Evolutionary conservation across 176 grass and related monocot genomes (phyloP), one percentile per base, ranked within the genome.

Genomic region (Carex cristatella): DNA sequence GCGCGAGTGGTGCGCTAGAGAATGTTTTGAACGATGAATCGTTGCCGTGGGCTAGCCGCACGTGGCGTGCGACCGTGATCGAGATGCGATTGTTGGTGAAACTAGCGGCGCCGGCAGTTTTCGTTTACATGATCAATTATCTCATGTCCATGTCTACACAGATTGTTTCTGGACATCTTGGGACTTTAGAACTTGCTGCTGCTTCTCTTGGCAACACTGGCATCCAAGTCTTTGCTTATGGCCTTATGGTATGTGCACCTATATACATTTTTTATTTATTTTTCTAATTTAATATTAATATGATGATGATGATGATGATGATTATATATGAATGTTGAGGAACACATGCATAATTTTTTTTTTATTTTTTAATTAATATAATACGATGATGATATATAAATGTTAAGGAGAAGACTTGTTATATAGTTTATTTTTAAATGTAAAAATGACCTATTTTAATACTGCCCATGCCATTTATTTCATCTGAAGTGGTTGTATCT

Each of bases 51-150:
- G 7, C 23, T 30, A 56, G 85, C 58, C 85, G 92, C 18, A 68
- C 71, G n/a, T 49, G 48, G 56, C 32, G 69, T 44, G 92, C 89
- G 4, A 59, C 79, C 2, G 0, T 30, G 16, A 72, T 94, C 63
- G 92, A 94, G 87, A 90, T 89, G 85, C 65, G 68, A 56, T 49
- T 91, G 15, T 79, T 91, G 80, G 3, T 89, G 55, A 70, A 70
- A 1, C 84, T 94, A 0, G 92, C 89, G 0, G 92, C 85, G 1
- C 92, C 92, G 0, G 92, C 92, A 13, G 87, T 94, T 53, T 48
- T 91, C n/a, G 87, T 89, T 7, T 89, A 89, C 77, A 89, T 89
- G 87, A 59, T 89, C 74, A 89, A 89, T 55, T 84, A 82, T 77
- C 9, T 89, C 27, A 81, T 89, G 65, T 89, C 87, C 14, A 86